These are phyloP conservation scores for Chenopodium formosanum DNA, from an alignment of 148 eudicot genomes.

Conservation along the genomic window DNA sequence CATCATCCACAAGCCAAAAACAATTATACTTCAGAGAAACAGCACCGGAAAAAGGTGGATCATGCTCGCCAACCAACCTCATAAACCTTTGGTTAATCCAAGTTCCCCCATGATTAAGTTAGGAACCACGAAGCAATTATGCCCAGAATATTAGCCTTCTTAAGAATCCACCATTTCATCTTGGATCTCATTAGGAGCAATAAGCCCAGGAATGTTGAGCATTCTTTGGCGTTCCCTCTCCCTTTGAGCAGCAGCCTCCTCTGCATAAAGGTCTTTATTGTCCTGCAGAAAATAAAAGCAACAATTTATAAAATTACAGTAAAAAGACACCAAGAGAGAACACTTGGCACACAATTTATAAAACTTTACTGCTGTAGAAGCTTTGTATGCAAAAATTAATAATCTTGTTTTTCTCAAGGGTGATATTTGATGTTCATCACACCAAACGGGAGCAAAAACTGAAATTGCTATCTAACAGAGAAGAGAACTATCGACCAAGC, in stretches of 20 bases:
- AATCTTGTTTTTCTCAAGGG: not conserved
- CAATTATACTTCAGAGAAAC: constrained; percentile 5
- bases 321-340: not conserved
- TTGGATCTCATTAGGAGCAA: constrained; percentile 92
- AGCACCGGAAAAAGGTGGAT: constrained; percentile 6
- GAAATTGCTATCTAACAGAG: not conserved
- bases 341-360: too few relatives aligned
- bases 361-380: too few relatives aligned
- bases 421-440: not conserved
- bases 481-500: not conserved
- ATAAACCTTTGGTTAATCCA: constrained; percentile 3
- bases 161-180: constrained; percentile 94
- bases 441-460: not conserved
- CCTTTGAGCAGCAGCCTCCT: constrained; percentile 93
- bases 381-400: too few relatives aligned
- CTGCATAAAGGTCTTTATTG: constrained; percentile 97
- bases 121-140: constrained; percentile 13
- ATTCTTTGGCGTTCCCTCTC: constrained; percentile 86
- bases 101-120: constrained; percentile 15
- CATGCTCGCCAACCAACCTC: constrained; percentile 24
- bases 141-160: not conserved
- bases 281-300: constrained; percentile 51
- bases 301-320: not conserved
- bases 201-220: constrained; percentile 87
- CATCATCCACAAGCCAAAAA: constrained; percentile 36